phyloP scores from a whole-genome alignment of 148 eudicot genomes.

The Talinum fruticosum region DNA sequence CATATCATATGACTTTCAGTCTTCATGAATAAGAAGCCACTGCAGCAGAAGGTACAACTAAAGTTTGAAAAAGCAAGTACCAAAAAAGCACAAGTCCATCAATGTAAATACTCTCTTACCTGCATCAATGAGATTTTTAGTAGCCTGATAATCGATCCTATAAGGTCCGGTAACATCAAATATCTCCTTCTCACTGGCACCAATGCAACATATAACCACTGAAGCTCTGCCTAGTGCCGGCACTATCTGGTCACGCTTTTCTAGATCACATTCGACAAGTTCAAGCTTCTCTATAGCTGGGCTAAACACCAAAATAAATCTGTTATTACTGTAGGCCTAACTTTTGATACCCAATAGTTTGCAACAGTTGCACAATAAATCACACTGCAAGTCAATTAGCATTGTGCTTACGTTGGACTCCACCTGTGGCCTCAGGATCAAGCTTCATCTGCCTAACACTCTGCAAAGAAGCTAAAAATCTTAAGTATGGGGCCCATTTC shows the following conservation, averaged over 20 bases:
- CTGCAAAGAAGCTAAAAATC: slow-evolving; percentile 32
- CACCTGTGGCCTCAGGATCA: slow-evolving; percentile 35
- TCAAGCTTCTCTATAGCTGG: slow-evolving; percentile 97
- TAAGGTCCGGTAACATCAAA: slow-evolving; percentile 86
- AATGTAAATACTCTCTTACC: slow-evolving; percentile 38
- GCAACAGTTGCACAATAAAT: not conserved
- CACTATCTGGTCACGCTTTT: slow-evolving; percentile 51
- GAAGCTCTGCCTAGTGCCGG: slow-evolving; percentile 75
- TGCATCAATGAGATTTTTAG: slow-evolving; percentile 83
- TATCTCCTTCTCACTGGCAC: slow-evolving; percentile 93
- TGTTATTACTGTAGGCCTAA: slow-evolving; percentile 36
- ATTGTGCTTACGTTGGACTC: slow-evolving; percentile 53
- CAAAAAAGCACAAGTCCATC: not conserved
- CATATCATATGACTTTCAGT: not conserved
- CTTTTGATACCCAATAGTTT: not conserved
- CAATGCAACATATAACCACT: slow-evolving; percentile 79
- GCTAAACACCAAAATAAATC: slow-evolving; percentile 69
- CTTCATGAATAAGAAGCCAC: not conserved
- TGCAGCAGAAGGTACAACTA: too few species aligned
- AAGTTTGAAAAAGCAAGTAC: too few species aligned
- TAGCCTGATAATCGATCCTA: slow-evolving; percentile 81
- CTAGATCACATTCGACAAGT: slow-evolving; percentile 86
- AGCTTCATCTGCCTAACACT: slow-evolving; percentile 65
- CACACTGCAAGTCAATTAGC: slow-evolving; percentile 4
- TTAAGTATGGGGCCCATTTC: not conserved